These are phyloP conservation scores for Colletotrichum lentis DNA, from an alignment of 2,329 filamentous ascomycete species.

Conservation along the genomic window DNA sequence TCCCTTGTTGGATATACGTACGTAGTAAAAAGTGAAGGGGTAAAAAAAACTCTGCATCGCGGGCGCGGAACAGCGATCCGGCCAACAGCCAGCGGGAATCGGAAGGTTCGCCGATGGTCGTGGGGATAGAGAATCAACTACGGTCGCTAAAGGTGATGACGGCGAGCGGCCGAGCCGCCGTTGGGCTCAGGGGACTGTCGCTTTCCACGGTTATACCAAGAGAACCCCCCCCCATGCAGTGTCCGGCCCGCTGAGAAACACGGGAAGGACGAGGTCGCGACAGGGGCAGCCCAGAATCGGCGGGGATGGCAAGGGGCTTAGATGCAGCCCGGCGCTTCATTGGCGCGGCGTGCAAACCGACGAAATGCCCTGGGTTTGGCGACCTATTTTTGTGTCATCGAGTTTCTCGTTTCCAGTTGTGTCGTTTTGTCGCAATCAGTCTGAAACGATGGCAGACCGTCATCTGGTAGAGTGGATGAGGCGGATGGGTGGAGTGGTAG, in stretches of 20 bases:
- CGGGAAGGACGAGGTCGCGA: slow-evolving; percentile 13
- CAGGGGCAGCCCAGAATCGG: slow-evolving; percentile 31
- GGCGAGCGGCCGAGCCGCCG: slow-evolving; percentile 19
- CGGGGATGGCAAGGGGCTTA: slow-evolving; percentile 31
- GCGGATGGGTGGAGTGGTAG: not conserved
- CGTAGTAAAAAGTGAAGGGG: not conserved
- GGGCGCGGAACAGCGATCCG: not conserved
- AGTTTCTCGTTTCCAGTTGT: slow-evolving; percentile 7
- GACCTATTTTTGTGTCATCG: slow-evolving; percentile 32
- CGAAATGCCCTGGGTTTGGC: slow-evolving; percentile 11
- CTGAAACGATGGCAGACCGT: slow-evolving; percentile 18
- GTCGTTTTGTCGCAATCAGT: slow-evolving; percentile 15
- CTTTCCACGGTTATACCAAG: slow-evolving; percentile 12
- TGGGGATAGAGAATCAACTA: slow-evolving; percentile 1
- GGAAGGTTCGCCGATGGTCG: slow-evolving; percentile 11
- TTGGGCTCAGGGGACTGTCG: not conserved
- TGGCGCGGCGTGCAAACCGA: slow-evolving; percentile 11
- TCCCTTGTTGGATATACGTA: not conserved
- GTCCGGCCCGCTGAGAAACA: slow-evolving; percentile 34
- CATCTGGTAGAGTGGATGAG: not conserved
- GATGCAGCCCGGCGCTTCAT: slow-evolving; percentile 29
- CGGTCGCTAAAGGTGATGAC: slow-evolving; percentile 11
- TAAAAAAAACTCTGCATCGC: not conserved
- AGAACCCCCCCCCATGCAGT: slow-evolving; percentile 27
- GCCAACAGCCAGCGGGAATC: not conserved